Percentiles rank a stretch among this genome's conserved stretches.
phyloP scores from a whole-genome alignment of 2,329 filamentous ascomycete species.

The Coniochaeta ligniaria region DNA sequence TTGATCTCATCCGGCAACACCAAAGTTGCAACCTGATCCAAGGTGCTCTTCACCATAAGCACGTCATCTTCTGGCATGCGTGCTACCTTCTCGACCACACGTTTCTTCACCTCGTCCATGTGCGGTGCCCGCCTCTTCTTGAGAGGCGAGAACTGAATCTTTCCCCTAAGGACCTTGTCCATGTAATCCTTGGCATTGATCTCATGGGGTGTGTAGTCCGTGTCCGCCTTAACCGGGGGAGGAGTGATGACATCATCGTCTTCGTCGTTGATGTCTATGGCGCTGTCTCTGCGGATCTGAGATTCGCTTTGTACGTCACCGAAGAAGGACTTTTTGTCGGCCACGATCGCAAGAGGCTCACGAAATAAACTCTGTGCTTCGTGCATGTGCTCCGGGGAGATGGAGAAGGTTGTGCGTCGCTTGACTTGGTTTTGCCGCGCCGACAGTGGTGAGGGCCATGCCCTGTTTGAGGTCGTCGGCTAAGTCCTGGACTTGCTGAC shows the following conservation, averaged over 20 bases:
- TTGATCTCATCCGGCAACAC: neutral
- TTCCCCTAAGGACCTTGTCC: neutral
- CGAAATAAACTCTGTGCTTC: neutral
- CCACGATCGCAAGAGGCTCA: neutral
- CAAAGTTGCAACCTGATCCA: neutral
- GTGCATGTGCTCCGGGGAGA: neutral
- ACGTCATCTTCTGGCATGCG: neutral
- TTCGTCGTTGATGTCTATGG: neutral
- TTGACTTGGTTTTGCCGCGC: neutral
- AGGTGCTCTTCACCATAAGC: neutral
- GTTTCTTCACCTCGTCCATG: neutral
- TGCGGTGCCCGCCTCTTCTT: neutral
- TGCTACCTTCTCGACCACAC: neutral
- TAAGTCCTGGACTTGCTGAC: neutral
- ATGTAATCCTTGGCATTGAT: conserved; percentile 2
- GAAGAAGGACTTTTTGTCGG: neutral
- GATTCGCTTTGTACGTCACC: neutral
- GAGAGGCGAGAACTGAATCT: neutral
- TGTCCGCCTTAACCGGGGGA: neutral
- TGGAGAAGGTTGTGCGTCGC: neutral
- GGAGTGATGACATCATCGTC: neutral
- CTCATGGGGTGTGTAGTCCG: conserved; percentile 1
- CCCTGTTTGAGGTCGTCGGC: neutral
- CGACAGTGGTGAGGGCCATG: neutral
- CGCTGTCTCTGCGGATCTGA: neutral